phyloP scores from a whole-genome alignment of 2,329 filamentous ascomycete species.

The Trichophyton rubrum region DNA sequence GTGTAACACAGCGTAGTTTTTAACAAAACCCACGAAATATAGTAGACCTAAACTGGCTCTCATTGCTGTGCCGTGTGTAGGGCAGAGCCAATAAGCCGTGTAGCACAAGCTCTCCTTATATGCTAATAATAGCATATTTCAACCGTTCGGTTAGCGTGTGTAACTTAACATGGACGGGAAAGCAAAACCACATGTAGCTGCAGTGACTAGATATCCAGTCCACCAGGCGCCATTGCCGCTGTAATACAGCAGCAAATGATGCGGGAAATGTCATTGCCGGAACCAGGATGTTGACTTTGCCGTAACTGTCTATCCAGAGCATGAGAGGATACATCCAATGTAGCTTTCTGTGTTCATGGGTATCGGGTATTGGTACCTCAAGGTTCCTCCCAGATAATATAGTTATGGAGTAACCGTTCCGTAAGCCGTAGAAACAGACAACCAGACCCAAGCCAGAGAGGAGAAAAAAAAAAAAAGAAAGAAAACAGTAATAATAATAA shows the following conservation, averaged over 20 bases:
- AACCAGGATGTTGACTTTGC: neutral
- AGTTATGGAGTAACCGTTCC: no score
- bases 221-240: conserved; percentile 9
- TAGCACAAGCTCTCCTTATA: conserved; percentile 6
- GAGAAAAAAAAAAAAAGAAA: neutral
- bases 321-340: neutral
- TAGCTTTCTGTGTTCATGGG: conserved; percentile 16
- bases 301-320: neutral
- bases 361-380: conserved; percentile 16
- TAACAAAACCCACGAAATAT: neutral
- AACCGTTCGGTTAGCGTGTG: neutral
- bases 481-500: no score
- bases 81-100: neutral
- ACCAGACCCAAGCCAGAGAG: neutral
- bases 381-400: conserved; percentile 14
- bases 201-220: conserved; percentile 26
- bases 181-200: conserved; percentile 40
- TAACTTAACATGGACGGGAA: conserved; percentile 21
- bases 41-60: neutral
- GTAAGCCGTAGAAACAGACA: conserved; percentile 6
- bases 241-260: conserved; percentile 9
- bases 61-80: conserved; percentile 2
- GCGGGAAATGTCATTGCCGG: neutral
- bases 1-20: neutral
- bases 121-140: conserved; percentile 6